Base-by-base conservation (phyloP, 495 filamentous ascomycete species). In the Penicillium chermesinum region DNA sequence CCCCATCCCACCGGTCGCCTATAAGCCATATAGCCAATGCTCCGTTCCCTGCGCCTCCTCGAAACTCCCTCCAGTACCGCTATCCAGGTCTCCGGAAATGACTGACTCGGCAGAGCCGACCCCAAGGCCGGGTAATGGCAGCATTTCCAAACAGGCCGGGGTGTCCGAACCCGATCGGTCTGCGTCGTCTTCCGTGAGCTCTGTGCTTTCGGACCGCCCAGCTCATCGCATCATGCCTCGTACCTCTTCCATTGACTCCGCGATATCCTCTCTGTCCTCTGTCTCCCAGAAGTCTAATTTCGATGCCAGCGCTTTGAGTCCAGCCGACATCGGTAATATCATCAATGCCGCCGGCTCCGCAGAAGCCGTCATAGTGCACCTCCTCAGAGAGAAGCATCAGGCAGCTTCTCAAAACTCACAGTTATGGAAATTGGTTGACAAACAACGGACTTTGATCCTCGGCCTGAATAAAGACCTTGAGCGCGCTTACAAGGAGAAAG, bases 381-480 rank as follows among this genome's bases (percentile, higher is more conserved):
- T 98, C 48, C 65, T 96, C 38, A 93, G 88, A 59, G 91, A 97
- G 59, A 97, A 96, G 66, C 83, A 90, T 46, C 85, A 87, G 18
- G 83, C 88, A 30, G 79, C 87, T 6, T 83, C 88, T 48, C 93
- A 96, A 55, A 97, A 97, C 64, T 74, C 85, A 13, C 91, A 97
- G 64, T 68, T 98, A 50, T 98, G 93, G 93, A 83, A 88, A 44
- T 69, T 98, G 39, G 90, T 98, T 19, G 90, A 97, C 64, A 97
- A 98, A 66, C 93, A 98, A 66, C 78, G 93, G 39, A 83, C 89
- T 0, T 87, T 98, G 77, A 90, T 98, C 27, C 58, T 96, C 19
- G 94, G 93, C 1, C 73, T 98, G 32, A 96, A 97, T 57, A 94
- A 93, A 65, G 93, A 98, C 59, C 75, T 98, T 18, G 91, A 96